Conservation (phyloP, 2,329 filamentous ascomycete genomes). For the Fusarium algeriense region DNA sequence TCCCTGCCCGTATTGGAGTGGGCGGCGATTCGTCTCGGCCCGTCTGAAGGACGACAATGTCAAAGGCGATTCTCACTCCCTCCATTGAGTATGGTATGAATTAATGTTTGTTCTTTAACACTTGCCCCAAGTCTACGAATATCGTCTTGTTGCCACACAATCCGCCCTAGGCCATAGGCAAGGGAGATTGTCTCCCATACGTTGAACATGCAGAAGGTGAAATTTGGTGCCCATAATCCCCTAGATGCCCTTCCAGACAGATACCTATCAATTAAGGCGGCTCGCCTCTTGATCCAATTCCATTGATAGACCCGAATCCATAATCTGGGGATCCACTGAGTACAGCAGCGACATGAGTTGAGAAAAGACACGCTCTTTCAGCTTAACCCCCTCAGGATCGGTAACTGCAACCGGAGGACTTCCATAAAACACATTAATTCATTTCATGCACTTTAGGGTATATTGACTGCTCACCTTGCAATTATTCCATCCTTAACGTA, state of each 20-base stretch:
- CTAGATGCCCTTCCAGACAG: not conserved
- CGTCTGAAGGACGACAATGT: too few species aligned
- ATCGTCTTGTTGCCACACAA: too few species aligned
- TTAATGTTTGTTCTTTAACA: too few species aligned
- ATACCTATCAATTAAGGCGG: not conserved
- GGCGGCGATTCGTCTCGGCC: too few species aligned
- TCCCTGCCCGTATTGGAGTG: too few species aligned
- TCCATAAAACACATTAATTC: not conserved
- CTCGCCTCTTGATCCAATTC: not conserved
- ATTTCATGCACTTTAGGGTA: not conserved
- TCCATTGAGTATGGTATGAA: too few species aligned
- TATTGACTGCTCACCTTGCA: not conserved
- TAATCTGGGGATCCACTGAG: not conserved
- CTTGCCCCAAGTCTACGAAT: too few species aligned
- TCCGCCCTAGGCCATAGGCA: too few species aligned
- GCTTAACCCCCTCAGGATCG: not conserved
- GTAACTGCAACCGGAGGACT: not conserved
- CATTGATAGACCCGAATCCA: not conserved
- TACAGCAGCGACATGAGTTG: not conserved
- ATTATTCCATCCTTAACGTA: not conserved
- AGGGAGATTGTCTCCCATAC: too few species aligned
- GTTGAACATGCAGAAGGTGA: too few species aligned
- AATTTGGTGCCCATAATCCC: too few species aligned
- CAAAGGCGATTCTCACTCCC: too few species aligned
- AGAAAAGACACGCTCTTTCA: not conserved